These are phyloP conservation scores for Brassica balearica DNA, from an alignment of 441 rosid species.

Conservation along the genomic window DNA sequence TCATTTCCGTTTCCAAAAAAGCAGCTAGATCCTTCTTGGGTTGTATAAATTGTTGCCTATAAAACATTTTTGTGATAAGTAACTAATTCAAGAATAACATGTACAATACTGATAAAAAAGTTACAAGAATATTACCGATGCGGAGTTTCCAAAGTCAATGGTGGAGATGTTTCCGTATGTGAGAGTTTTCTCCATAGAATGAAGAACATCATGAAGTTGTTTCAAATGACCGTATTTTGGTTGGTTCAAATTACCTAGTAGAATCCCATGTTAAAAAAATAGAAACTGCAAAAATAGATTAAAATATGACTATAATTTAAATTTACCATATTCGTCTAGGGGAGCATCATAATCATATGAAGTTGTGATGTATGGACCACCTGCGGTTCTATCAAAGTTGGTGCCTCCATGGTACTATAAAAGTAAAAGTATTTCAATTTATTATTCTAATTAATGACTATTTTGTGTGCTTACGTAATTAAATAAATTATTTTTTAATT, in stretches of 20 bases:
- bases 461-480: too few relatives aligned
- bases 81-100: not conserved
- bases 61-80: not conserved
- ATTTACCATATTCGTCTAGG: slow-evolving; percentile 70
- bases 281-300: not conserved
- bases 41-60: slow-evolving; percentile 52
- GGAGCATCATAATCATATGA: slow-evolving; percentile 72
- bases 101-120: not conserved
- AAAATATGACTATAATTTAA: not conserved
- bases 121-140: slow-evolving; percentile 36
- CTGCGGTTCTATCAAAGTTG: slow-evolving; percentile 67
- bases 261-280: too few relatives aligned
- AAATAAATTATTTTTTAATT: too few relatives aligned
- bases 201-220: slow-evolving; percentile 58
- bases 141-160: slow-evolving; percentile 47
- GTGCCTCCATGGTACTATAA: slow-evolving; percentile 85
- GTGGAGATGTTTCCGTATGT: slow-evolving; percentile 50
- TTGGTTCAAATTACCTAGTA: slow-evolving; percentile 61
- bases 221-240: slow-evolving; percentile 80
- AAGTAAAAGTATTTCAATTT: too few relatives aligned
- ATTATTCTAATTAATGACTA: too few relatives aligned
- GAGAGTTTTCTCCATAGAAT: slow-evolving; percentile 56
- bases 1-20: slow-evolving; percentile 58
- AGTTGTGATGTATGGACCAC: slow-evolving; percentile 75
- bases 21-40: slow-evolving; percentile 56